These are phyloP conservation scores for Geotrichum restrictum DNA, from an alignment of 1,139 yeast genomes.

Conservation along the genomic window DNA sequence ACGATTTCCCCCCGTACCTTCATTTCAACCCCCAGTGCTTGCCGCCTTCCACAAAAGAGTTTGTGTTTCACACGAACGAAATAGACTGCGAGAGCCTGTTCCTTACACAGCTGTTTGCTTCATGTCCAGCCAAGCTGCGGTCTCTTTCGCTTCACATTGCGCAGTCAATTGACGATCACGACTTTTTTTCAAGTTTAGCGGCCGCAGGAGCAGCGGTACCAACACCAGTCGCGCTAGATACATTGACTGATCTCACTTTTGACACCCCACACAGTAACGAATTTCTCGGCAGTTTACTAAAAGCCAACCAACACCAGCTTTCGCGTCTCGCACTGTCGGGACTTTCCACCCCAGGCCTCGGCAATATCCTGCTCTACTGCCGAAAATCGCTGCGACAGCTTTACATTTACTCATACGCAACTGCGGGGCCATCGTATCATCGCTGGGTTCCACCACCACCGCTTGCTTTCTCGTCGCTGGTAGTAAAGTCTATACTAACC, in stretches of 20 bases:
- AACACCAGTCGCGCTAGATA: neutral
- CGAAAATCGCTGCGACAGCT: neutral
- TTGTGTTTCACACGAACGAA: conserved; percentile 18
- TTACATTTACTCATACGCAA: conserved; percentile 12
- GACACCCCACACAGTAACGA: conserved; percentile 6
- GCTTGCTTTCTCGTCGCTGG: neutral
- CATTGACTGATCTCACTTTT: conserved; percentile 3
- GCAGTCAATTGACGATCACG: conserved; percentile 8
- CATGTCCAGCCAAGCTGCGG: neutral
- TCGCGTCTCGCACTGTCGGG: neutral
- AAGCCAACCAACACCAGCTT: neutral
- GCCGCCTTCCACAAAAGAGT: conserved; percentile 9
- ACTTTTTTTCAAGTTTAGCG: too few relatives aligned
- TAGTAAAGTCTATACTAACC: neutral
- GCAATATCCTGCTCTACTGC: neutral
- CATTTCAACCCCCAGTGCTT: conserved; percentile 13
- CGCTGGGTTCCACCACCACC: too few relatives aligned
- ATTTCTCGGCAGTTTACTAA: conserved; percentile 1
- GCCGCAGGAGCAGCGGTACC: neutral
- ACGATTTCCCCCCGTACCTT: conserved; percentile 17
- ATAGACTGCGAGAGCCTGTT: conserved; percentile 14
- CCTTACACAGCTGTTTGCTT: neutral
- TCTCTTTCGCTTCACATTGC: conserved; percentile 11
- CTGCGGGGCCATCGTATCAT: too few relatives aligned
- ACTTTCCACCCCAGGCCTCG: conserved; percentile 1